Conservation (phyloP, 345 rosid genomes). For the Eucalyptus regnans region DNA sequence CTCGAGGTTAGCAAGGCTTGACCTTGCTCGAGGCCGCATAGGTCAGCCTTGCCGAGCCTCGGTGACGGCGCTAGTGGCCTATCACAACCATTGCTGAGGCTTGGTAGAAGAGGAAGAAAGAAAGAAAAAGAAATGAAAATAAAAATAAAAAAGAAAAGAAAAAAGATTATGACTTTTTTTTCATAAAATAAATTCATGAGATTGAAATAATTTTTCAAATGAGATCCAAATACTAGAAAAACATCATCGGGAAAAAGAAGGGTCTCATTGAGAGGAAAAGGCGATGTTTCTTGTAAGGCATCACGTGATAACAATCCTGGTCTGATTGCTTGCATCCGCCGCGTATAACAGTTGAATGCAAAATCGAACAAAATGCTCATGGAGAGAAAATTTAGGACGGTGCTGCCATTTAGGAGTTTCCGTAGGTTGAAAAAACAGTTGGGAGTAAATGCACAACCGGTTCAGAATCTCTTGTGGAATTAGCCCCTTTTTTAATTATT, state of each 20-base stretch:
- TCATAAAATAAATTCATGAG: too few relatives aligned
- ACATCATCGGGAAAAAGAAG: not conserved
- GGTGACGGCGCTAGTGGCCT: too few relatives aligned
- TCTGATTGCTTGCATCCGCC: not conserved
- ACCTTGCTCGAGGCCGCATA: too few relatives aligned
- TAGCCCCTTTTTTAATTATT: not conserved
- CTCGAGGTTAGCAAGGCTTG: too few relatives aligned
- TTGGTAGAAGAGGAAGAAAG: too few relatives aligned
- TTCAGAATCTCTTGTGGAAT: not conserved
- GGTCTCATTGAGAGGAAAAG: not conserved
- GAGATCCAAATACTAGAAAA: too few relatives aligned
- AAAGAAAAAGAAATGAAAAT: too few relatives aligned
- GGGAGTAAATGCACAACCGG: not conserved
- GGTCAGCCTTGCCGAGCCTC: too few relatives aligned
- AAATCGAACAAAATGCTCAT: not conserved
- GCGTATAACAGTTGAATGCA: not conserved
- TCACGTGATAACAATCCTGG: not conserved
- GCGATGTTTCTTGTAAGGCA: not conserved
- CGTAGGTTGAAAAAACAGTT: not conserved
- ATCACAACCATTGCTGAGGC: too few relatives aligned
- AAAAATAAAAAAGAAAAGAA: fast-evolving
- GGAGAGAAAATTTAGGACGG: not conserved
- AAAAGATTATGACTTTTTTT: too few relatives aligned
- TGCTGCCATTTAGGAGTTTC: not conserved
- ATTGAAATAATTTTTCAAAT: too few relatives aligned